These are phyloP conservation scores for Saccharomycopsis fibuligera DNA, from an alignment of 805 yeast species.

Conservation along the genomic window DNA sequence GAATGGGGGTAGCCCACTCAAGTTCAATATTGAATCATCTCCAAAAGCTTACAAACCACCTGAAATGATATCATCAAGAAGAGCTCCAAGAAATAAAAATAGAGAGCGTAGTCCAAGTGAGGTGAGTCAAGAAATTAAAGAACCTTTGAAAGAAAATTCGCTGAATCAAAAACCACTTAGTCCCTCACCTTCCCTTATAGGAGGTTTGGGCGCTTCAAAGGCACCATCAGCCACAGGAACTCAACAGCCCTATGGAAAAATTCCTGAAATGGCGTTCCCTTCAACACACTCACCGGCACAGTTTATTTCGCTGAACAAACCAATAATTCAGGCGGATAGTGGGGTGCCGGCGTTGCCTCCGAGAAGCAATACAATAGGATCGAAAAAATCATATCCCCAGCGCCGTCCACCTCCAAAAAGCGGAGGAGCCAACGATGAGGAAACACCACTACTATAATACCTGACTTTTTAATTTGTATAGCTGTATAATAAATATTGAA, in stretches of 20 bases:
- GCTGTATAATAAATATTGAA: no score
- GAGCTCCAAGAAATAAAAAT: constrained; percentile 31
- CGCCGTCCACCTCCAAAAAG: constrained; percentile 8
- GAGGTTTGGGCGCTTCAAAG: neutral
- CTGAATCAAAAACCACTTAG: no score
- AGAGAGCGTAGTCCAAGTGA: constrained; percentile 1
- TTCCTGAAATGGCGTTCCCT: constrained; percentile 20
- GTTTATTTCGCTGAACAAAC: neutral
- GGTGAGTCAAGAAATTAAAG: neutral
- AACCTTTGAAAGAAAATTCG: neutral
- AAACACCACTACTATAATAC: neutral
- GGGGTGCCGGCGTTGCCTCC: constrained; percentile 15
- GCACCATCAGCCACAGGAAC: neutral
- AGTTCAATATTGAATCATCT: neutral
- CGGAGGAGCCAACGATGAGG: neutral
- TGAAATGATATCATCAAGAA: constrained; percentile 60
- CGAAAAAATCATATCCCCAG: no score
- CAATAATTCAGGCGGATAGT: no score
- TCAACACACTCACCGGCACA: constrained; percentile 8
- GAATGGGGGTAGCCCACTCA: neutral
- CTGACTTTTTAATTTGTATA: no score
- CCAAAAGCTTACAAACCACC: constrained; percentile 40
- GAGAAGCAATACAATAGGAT: neutral
- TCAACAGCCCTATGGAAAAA: constrained; percentile 17
- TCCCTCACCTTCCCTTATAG: no score